Conservation (phyloP, 2,329 filamentous ascomycete genomes). For the Ophiocordyceps camponoti-rufipedis region DNA sequence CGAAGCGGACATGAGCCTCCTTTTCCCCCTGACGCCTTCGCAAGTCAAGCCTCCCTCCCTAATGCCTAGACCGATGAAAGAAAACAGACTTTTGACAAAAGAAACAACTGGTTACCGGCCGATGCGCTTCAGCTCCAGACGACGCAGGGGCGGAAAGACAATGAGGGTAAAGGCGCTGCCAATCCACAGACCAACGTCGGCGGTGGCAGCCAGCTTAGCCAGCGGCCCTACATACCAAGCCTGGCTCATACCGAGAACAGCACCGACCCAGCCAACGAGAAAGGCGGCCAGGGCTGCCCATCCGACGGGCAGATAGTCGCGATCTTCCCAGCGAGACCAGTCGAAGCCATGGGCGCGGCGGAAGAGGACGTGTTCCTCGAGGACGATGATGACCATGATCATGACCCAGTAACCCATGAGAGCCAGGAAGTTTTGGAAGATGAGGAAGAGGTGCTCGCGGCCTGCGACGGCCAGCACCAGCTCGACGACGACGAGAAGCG, state of each 20-base stretch:
- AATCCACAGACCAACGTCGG: slow-evolving; percentile 31
- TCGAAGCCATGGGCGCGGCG: slow-evolving; percentile 21
- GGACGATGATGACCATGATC: slow-evolving; percentile 29
- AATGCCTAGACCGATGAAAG: not conserved
- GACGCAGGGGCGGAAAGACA: slow-evolving; percentile 10
- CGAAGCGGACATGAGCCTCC: not conserved
- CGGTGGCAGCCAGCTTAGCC: slow-evolving; percentile 32
- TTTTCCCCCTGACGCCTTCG: not conserved
- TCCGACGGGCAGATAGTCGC: slow-evolving; percentile 22
- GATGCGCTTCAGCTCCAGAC: slow-evolving; percentile 10
- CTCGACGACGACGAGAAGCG: slow-evolving; percentile 33
- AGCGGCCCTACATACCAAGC: slow-evolving; percentile 41
- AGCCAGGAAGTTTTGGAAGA: slow-evolving; percentile 33
- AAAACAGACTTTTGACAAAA: no score
- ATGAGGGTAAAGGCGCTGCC: slow-evolving; percentile 47
- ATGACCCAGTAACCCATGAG: slow-evolving; percentile 37
- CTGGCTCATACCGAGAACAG: slow-evolving; percentile 38
- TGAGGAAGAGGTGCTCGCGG: slow-evolving; percentile 31
- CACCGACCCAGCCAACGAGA: slow-evolving; percentile 26
- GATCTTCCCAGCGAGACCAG: slow-evolving; percentile 26
- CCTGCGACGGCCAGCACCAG: slow-evolving; percentile 37
- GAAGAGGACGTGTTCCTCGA: slow-evolving; percentile 25
- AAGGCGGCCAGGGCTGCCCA: slow-evolving; percentile 25
- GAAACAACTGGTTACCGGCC: slow-evolving; percentile 5
- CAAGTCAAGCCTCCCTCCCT: not conserved